These are phyloP conservation scores for Pseudevernia furfuracea DNA, from an alignment of 495 filamentous ascomycete genomes.

Conservation along the genomic window DNA sequence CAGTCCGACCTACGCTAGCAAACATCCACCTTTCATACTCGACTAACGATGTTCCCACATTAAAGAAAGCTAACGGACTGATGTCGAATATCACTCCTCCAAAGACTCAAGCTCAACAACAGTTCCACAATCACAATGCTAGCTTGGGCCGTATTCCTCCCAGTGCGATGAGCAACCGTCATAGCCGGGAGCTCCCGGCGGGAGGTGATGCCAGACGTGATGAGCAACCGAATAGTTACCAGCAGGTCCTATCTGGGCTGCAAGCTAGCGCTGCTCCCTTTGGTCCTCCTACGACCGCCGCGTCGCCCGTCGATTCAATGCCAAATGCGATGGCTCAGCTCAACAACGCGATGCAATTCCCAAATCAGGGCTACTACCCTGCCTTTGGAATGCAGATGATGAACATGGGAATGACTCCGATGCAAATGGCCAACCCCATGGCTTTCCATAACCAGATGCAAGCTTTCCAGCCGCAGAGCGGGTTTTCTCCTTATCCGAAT, in stretches of 20 bases:
- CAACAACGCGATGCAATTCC: conserved; percentile 33
- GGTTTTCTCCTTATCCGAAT: conserved; percentile 42
- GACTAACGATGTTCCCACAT: conserved; percentile 79
- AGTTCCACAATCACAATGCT: conserved; percentile 74
- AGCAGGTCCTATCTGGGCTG: conserved; percentile 57
- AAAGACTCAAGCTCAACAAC: conserved; percentile 64
- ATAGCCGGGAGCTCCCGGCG: conserved; percentile 58
- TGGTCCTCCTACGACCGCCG: conserved; percentile 40
- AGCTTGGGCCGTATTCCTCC: conserved; percentile 70
- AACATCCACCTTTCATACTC: conserved; percentile 77
- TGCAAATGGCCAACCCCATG: conserved; percentile 44
- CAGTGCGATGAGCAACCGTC: conserved; percentile 52
- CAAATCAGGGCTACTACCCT: conserved; percentile 37
- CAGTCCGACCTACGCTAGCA: conserved; percentile 21
- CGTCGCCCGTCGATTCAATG: conserved; percentile 31
- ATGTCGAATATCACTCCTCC: conserved; percentile 47
- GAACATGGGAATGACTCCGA: conserved; percentile 49
- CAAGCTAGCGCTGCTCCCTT: conserved; percentile 73
- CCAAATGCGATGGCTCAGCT: conserved; percentile 31
- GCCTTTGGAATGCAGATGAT: conserved; percentile 51
- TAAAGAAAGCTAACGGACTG: conserved; percentile 53
- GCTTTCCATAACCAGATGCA: conserved; percentile 33
- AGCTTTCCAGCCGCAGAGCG: conserved; percentile 41
- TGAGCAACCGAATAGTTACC: conserved; percentile 31
- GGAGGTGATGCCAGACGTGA: conserved; percentile 34